These are phyloP conservation scores for Amanita fuliginea DNA, from an alignment of 768 basidiomycete genomes.

Conservation along the genomic window DNA sequence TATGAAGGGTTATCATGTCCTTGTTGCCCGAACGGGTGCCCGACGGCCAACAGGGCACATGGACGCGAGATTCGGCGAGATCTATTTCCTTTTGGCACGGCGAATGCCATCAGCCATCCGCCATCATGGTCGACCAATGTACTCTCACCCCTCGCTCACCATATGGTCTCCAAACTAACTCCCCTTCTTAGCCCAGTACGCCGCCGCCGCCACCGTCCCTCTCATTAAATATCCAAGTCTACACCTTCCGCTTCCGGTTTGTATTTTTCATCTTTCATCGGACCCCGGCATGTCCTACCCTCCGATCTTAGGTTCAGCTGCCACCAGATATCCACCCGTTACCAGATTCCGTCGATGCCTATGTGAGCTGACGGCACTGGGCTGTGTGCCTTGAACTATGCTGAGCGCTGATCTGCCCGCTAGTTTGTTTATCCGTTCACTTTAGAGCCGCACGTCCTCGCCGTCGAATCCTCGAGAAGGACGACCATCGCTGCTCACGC, in stretches of 20 bases:
- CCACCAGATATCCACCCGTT: constrained; percentile 92
- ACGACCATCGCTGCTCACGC: constrained; percentile 54
- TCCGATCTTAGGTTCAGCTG: constrained; percentile 52
- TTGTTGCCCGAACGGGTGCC: too few relatives aligned
- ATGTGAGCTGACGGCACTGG: constrained; percentile 35
- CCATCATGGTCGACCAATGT: constrained; percentile 1
- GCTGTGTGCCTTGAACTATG: background rate
- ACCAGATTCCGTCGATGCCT: constrained; percentile 81
- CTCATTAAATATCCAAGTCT: constrained; percentile 90
- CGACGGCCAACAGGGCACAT: too few relatives aligned
- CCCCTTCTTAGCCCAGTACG: constrained; percentile 51
- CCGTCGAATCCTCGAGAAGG: constrained; percentile 63
- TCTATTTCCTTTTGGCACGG: too few relatives aligned
- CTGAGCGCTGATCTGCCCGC: background rate
- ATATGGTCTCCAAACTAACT: background rate
- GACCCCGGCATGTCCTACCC: background rate
- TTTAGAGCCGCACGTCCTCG: constrained; percentile 76
- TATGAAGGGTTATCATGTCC: too few relatives aligned
- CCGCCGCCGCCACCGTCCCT: constrained; percentile 64
- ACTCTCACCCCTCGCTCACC: background rate
- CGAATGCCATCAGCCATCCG: background rate
- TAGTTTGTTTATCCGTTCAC: constrained; percentile 97
- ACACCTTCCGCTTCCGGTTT: constrained; percentile 72
- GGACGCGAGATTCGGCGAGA: too few relatives aligned
- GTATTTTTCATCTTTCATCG: constrained; percentile 10